Percentiles rank a stretch among this genome's conserved stretches.
Conservation (phyloP, 2,329 filamentous ascomycete species). For the Raffaelea ambrosiae region DNA sequence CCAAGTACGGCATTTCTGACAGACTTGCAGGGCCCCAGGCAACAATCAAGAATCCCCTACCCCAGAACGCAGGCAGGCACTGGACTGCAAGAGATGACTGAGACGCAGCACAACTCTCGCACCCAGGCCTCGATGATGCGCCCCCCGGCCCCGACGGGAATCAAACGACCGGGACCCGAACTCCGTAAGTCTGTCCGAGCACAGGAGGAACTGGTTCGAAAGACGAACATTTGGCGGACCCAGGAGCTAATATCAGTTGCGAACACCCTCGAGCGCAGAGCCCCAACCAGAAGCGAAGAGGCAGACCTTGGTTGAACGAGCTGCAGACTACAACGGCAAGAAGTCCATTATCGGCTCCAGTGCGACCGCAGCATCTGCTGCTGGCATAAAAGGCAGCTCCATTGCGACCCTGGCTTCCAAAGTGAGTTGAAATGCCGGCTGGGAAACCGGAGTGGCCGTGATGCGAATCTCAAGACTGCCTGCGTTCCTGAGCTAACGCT, state of each 20-base stretch:
- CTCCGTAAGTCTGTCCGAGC: conserved; percentile 16
- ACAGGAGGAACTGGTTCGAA: not conserved
- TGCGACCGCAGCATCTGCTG: not conserved
- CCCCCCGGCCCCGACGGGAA: conserved; percentile 28
- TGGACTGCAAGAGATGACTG: conserved; percentile 44
- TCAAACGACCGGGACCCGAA: conserved; percentile 37
- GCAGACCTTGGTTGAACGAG: conserved; percentile 47
- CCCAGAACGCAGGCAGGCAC: conserved; percentile 11
- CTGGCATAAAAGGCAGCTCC: not conserved
- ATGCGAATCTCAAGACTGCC: too few relatives aligned
- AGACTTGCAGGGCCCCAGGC: conserved; percentile 3
- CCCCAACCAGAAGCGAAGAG: conserved; percentile 50
- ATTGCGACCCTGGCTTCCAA: not conserved
- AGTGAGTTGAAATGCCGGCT: too few relatives aligned
- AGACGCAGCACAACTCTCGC: conserved; percentile 53
- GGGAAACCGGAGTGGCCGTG: too few relatives aligned
- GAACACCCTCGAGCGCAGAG: too few relatives aligned
- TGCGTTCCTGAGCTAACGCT: too few relatives aligned
- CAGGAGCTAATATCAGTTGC: too few relatives aligned
- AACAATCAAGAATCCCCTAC: conserved; percentile 16
- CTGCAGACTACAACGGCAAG: conserved; percentile 38
- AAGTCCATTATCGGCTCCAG: conserved; percentile 1
- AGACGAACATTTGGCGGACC: too few relatives aligned
- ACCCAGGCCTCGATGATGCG: conserved; percentile 15
- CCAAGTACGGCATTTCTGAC: too few relatives aligned